Evolutionary conservation across 352 stramenopile species (phyloP).

Genomic region (Phytophthora macrochlamydospora): DNA sequence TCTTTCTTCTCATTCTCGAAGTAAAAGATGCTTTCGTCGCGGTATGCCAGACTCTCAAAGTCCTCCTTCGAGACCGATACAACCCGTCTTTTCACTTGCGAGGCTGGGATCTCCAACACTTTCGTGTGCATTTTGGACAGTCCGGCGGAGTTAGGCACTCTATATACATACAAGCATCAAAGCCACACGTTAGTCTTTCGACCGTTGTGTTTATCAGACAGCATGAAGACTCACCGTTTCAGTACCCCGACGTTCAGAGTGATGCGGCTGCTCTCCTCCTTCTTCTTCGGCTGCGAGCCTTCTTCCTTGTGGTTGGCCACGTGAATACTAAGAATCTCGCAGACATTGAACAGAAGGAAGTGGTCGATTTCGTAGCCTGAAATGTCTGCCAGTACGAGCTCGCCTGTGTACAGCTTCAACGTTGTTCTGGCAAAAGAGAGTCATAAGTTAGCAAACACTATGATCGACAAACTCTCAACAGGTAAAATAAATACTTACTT

Average conservation of each 20-base stretch:
- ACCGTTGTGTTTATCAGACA: background rate
- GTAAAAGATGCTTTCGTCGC: conserved; percentile 83
- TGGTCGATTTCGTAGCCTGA: conserved; percentile 63
- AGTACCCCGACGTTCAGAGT: conserved; percentile 66
- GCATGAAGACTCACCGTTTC: conserved; percentile 49
- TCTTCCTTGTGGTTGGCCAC: conserved; percentile 28
- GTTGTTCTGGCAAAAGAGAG: conserved; percentile 24
- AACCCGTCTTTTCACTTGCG: conserved; percentile 71
- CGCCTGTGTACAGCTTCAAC: conserved; percentile 68
- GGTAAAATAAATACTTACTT: conserved; percentile 35
- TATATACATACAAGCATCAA: conserved; percentile 17
- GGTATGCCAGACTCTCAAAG: conserved; percentile 65
- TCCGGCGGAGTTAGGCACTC: conserved; percentile 57
- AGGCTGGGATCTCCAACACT: conserved; percentile 55
- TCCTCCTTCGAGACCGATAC: conserved; percentile 70
- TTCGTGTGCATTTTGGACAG: conserved; percentile 47
- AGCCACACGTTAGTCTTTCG: background rate
- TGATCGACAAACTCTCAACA: background rate
- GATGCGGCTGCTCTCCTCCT: conserved; percentile 33
- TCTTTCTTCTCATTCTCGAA: conserved; percentile 40
- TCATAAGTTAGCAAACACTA: too few relatives aligned
- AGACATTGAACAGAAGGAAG: conserved; percentile 80
- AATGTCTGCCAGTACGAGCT: conserved; percentile 80
- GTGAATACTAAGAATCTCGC: conserved; percentile 78
- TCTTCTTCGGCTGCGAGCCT: conserved; percentile 26